Percentiles rank a stretch among this genome's conserved stretches.
These are phyloP conservation scores for Umbelopsis vinacea DNA, from an alignment of 192 early-diverging fungal genomes.

Conservation along the genomic window DNA sequence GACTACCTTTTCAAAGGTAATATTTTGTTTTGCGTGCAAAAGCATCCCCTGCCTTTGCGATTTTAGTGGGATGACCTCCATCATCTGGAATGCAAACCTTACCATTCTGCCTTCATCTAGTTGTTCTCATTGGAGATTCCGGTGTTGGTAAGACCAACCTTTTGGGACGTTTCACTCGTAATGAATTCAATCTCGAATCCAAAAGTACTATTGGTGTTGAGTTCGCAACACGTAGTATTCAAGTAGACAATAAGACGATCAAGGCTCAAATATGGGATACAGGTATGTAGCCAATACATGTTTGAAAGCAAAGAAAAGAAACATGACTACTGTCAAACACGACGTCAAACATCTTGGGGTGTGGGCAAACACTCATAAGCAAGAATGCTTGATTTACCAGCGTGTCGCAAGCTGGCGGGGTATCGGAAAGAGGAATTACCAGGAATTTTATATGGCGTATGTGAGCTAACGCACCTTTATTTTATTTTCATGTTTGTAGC, in stretches of 20 bases:
- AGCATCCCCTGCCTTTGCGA: not conserved
- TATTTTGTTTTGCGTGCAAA: not conserved
- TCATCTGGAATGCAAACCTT: not conserved
- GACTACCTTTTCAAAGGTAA: constrained; percentile 89
- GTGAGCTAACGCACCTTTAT: not conserved
- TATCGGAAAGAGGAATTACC: too few species aligned
- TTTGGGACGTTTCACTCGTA: constrained; percentile 93
- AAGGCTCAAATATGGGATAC: constrained; percentile 99
- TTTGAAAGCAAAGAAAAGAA: not conserved
- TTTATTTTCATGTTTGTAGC: constrained; percentile 42
- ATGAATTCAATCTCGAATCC: constrained; percentile 98
- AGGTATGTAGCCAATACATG: constrained; percentile 50
- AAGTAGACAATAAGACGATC: constrained; percentile 96
- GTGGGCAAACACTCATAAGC: too few species aligned
- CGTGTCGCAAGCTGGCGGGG: too few species aligned
- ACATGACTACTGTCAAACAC: too few species aligned
- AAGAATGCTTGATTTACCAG: too few species aligned
- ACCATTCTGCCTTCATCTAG: constrained; percentile 40
- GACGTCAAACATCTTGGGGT: too few species aligned
- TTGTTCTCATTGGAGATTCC: constrained; percentile 71
- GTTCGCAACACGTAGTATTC: constrained; percentile 95
- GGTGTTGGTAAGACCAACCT: constrained; percentile 91
- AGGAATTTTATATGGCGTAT: too few species aligned
- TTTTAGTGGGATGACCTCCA: not conserved
- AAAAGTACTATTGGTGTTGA: constrained; percentile 99